These are phyloP conservation scores for Mycosphaerella sp. DNA, from an alignment of 2,329 filamentous ascomycete species.

Conservation along the genomic window DNA sequence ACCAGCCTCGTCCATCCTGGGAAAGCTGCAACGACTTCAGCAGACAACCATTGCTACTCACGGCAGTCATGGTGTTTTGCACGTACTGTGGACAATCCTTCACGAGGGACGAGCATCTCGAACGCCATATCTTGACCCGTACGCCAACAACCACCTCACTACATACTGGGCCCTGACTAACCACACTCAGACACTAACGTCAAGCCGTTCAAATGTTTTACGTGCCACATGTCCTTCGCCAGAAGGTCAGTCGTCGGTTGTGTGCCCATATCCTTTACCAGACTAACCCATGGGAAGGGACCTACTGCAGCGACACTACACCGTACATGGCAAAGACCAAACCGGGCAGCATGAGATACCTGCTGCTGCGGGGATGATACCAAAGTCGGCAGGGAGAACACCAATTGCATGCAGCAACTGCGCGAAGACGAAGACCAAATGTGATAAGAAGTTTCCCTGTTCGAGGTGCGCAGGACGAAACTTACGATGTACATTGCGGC, in stretches of 20 bases:
- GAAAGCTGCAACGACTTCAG: background rate
- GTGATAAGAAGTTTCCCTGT: slow-evolving; percentile 51
- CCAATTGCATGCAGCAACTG: slow-evolving; percentile 50
- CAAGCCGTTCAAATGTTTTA: slow-evolving; percentile 51
- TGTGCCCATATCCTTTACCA: background rate
- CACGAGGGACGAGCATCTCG: slow-evolving; percentile 48
- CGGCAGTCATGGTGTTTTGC: slow-evolving; percentile 44
- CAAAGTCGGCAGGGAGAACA: slow-evolving; percentile 47
- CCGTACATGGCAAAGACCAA: slow-evolving; percentile 46
- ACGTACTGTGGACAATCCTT: slow-evolving; percentile 50
- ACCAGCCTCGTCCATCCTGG: slow-evolving; percentile 8
- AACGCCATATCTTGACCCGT: slow-evolving; percentile 49
- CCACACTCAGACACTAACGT: slow-evolving; percentile 44
- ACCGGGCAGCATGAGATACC: slow-evolving; percentile 45
- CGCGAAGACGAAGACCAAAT: slow-evolving; percentile 50
- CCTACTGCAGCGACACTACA: slow-evolving; percentile 47
- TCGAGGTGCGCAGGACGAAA: slow-evolving; percentile 46
- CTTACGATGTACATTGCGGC: slow-evolving; percentile 43
- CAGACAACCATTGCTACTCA: background rate
- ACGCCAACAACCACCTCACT: slow-evolving; percentile 23
- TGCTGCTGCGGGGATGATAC: slow-evolving; percentile 45
- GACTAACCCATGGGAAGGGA: slow-evolving; percentile 34
- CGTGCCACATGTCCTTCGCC: slow-evolving; percentile 50
- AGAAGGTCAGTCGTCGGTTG: slow-evolving; percentile 38
- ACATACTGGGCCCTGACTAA: slow-evolving; percentile 2